Evolutionary conservation across 305 asterid genomes (phyloP).

Genomic region (Nicotiana rustica): DNA sequence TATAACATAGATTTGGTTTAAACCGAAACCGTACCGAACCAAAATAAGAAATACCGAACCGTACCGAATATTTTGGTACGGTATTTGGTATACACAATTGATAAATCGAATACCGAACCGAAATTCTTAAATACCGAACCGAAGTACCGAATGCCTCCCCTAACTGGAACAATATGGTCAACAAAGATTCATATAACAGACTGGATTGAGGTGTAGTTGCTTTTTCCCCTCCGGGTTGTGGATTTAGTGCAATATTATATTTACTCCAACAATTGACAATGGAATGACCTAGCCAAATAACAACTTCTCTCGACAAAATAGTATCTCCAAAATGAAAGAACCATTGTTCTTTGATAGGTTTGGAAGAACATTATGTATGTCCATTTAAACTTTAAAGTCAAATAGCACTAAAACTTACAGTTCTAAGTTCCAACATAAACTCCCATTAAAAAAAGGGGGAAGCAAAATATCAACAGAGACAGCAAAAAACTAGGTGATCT

Average conservation of each 20-base stretch:
- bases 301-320: background rate
- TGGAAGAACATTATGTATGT: background rate
- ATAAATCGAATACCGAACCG: no score
- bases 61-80: no score
- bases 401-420: background rate
- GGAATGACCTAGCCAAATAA: background rate
- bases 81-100: no score
- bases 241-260: background rate
- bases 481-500: background rate
- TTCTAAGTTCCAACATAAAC: slow-evolving; percentile 3
- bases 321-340: background rate
- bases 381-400: background rate
- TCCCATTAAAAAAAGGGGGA: background rate
- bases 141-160: no score
- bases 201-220: background rate
- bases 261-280: background rate
- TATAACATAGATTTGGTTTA: no score
- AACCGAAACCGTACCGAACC: no score
- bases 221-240: background rate
- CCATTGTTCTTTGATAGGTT: background rate
- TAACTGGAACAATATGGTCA: background rate
- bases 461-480: background rate
- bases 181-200: background rate
- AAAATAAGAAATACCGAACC: no score
- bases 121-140: no score